Base-by-base conservation (phyloP, 306 rosid species). In the Cicer yamashitae region DNA sequence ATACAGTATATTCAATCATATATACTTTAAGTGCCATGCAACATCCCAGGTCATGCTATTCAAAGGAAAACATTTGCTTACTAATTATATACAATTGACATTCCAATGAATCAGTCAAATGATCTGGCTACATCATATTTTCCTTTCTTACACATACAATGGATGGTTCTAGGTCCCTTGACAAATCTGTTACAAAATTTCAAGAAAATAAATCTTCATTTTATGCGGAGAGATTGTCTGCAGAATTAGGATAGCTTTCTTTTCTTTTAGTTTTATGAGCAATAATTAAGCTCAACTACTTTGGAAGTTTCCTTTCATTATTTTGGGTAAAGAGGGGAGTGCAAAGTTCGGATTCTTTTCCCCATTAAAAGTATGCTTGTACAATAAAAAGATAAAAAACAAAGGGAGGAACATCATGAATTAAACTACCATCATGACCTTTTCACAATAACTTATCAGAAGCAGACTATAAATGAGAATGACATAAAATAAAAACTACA, bases 351-450 rank as follows among this genome's bases (percentile, higher is more conserved):
- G 25, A 3, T 3, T 57, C 3, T 48, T 8, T 11, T 18, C 2
- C 38, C 39, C 5, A 59, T 5, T 45, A 70, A 25, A 57, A 77
- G 61, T 50, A 20, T 67, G 40, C 7, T 76, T 38, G 64, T 54
- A 57, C 58, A 50, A 51, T 25, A 72, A 41, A 78, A 77, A 69
- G 18, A 69, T 37, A 0, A 52, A 79, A 68, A 68, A 68, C 22
- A 67, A 46, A 7, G 15, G 10, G 56, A 73, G 54, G 53, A 58
- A 57, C 44, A 20, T 5, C 52, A 65, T 73, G 47, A 57, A 64
- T 38, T 73, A 67, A 67, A 39, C 74, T 39, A 41, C 67, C 50
- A 50, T 40, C 45, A 18, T 30, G 58, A 64, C 56, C 50, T 69
- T 47, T 51, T 75, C 44, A 54, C 52, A 41, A 38, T 47, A 54